phyloP scores from a whole-genome alignment of 169 alveolate genomes.

The Besnoitia besnoiti region DNA sequence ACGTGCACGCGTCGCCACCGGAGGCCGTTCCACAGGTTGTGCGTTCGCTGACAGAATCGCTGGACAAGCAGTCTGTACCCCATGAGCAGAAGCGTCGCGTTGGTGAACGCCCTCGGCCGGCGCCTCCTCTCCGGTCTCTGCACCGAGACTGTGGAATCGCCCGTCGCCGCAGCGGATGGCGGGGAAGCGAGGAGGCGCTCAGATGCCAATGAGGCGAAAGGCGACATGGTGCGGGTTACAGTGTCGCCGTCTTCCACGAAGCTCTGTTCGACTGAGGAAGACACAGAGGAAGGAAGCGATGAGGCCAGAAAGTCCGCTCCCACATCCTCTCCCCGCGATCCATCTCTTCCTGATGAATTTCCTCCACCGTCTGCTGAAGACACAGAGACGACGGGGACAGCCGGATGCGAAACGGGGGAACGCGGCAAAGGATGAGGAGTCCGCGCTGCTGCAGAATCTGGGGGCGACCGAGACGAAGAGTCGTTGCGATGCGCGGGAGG shows the following conservation, averaged over 20 bases:
- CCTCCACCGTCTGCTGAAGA: background rate
- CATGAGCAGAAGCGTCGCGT: conserved; percentile 12
- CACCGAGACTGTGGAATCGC: background rate
- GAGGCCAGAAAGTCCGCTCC: background rate
- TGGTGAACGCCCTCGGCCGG: background rate
- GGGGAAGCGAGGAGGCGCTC: too few relatives aligned
- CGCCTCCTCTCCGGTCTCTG: background rate
- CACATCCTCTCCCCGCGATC: background rate
- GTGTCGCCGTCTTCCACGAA: background rate
- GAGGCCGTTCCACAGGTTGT: background rate
- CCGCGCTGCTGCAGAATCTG: too few relatives aligned
- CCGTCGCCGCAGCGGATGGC: too few relatives aligned
- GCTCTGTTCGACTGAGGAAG: background rate
- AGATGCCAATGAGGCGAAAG: background rate
- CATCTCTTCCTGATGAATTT: background rate
- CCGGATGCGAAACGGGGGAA: background rate
- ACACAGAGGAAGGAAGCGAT: background rate
- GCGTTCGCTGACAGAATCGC: background rate
- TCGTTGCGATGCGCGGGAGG: too few relatives aligned
- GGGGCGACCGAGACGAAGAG: too few relatives aligned
- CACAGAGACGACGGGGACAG: background rate
- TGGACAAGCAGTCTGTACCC: conserved; percentile 8
- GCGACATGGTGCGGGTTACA: background rate
- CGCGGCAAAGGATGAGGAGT: too few relatives aligned
- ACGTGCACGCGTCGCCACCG: background rate